Evolutionary conservation across 108 stramenopile genomes (phyloP).

Genomic region (Discostella pseudostelligera): DNA sequence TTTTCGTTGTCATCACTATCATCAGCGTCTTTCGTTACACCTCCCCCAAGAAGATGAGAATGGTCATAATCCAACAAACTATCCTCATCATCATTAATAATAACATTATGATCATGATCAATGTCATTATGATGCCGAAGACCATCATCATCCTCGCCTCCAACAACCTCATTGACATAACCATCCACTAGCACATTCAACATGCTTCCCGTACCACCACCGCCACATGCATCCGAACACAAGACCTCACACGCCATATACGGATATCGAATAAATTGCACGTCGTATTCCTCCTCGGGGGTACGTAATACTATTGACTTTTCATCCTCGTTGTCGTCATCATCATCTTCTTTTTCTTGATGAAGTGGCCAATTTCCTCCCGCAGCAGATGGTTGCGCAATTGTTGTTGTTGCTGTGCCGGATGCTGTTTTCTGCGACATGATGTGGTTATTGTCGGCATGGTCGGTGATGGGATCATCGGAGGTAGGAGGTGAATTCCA

Average conservation of each 20-base stretch:
- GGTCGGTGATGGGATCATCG: no score
- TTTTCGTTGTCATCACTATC: background rate
- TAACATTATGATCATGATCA: slow-evolving; percentile 20
- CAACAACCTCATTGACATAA: slow-evolving; percentile 42
- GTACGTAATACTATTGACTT: slow-evolving; percentile 7
- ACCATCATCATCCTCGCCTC: slow-evolving; percentile 23
- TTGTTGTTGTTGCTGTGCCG: no score
- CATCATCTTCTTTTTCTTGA: slow-evolving; percentile 4
- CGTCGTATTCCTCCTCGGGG: slow-evolving; percentile 45
- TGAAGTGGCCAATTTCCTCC: background rate
- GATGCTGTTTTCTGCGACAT: no score
- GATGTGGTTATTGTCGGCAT: no score
- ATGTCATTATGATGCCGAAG: no score
- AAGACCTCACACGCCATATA: slow-evolving; percentile 97
- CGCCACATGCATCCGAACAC: slow-evolving; percentile 85
- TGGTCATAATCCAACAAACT: slow-evolving; percentile 11
- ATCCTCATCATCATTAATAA: slow-evolving; percentile 34
- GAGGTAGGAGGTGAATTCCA: background rate
- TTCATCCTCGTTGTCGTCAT: slow-evolving; percentile 16
- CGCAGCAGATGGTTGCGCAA: no score
- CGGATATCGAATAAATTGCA: slow-evolving; percentile 72
- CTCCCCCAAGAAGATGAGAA: background rate
- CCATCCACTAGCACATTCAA: slow-evolving; percentile 80
- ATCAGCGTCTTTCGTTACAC: background rate
- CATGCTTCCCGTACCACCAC: slow-evolving; percentile 32